These are phyloP conservation scores for Hansenula lynferdii DNA, from an alignment of 1,139 yeast species.

Conservation along the genomic window DNA sequence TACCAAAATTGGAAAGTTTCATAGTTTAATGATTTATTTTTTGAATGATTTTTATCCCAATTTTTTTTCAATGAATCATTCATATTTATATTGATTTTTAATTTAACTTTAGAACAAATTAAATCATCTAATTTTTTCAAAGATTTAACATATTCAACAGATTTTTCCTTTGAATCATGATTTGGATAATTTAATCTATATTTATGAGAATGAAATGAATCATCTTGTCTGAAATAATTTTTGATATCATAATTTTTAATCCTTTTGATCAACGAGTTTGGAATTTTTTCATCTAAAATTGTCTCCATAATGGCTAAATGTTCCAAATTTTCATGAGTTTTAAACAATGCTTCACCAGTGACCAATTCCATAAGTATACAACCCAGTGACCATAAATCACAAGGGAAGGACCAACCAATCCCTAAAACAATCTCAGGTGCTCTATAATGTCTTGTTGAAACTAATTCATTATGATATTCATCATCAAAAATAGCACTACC, in stretches of 20 bases:
- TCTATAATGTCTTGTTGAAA: slow-evolving; percentile 92
- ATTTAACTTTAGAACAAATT: slow-evolving; percentile 29
- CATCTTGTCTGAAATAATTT: slow-evolving; percentile 9
- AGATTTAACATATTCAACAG: slow-evolving; percentile 47
- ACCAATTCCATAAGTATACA: slow-evolving; percentile 88
- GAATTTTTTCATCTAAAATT: slow-evolving; percentile 41
- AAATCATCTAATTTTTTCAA: slow-evolving; percentile 46
- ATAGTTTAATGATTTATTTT: slow-evolving; percentile 24
- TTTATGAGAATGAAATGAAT: slow-evolving; percentile 1
- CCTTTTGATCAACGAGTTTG: slow-evolving; percentile 14
- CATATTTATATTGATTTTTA: slow-evolving; percentile 28
- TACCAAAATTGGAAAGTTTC: slow-evolving; percentile 72
- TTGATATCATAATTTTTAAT: slow-evolving; percentile 9
- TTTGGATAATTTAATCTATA: slow-evolving; percentile 29
- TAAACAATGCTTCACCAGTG: slow-evolving; percentile 94
- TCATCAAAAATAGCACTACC: slow-evolving; percentile 94
- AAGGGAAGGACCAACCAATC: slow-evolving; percentile 86
- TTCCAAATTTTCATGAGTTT: slow-evolving; percentile 91
- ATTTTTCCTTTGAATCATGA: slow-evolving; percentile 37
- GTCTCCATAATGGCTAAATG: slow-evolving; percentile 95
- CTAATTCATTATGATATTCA: slow-evolving; percentile 89
- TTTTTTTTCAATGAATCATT: slow-evolving; percentile 36
- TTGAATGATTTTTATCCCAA: slow-evolving; percentile 32
- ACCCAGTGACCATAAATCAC: slow-evolving; percentile 97
- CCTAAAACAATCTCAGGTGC: slow-evolving; percentile 97